Conservation (phyloP, 768 basidiomycete species). For the Lactarius hengduanensis region DNA sequence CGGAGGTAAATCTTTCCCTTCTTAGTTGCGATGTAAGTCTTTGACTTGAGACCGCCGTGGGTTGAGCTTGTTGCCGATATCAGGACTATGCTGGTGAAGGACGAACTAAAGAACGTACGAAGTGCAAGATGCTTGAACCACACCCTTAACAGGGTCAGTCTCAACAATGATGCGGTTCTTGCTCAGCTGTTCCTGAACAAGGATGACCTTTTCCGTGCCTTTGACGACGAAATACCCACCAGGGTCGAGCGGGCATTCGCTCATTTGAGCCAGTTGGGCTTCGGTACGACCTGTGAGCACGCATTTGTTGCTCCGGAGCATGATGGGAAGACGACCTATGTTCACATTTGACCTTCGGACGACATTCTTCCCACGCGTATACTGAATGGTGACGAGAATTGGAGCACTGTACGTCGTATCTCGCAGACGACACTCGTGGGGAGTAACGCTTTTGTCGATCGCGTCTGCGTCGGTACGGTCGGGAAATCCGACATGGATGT, state of each 20-base stretch:
- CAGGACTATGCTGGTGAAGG: slow-evolving; percentile 16
- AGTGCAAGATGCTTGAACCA: slow-evolving; percentile 93
- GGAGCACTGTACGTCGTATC: slow-evolving; percentile 95
- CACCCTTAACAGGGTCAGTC: slow-evolving; percentile 83
- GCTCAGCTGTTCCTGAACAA: slow-evolving; percentile 97
- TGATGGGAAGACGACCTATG: slow-evolving; percentile 92
- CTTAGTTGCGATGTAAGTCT: slow-evolving; percentile 96
- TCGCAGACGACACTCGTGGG: slow-evolving; percentile 94
- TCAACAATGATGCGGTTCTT: slow-evolving; percentile 99
- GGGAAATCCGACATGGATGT: slow-evolving; percentile 92
- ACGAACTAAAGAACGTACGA: slow-evolving; percentile 57
- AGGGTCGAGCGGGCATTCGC: slow-evolving; percentile 96
- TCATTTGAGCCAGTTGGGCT: slow-evolving; percentile 87
- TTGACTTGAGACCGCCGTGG: slow-evolving; percentile 87
- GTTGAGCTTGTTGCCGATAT: slow-evolving; percentile 53
- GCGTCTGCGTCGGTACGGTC: slow-evolving; percentile 82
- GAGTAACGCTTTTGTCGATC: slow-evolving; percentile 81
- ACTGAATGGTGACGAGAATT: slow-evolving; percentile 91
- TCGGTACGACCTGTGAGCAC: slow-evolving; percentile 76
- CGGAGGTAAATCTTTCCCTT: slow-evolving; percentile 93
- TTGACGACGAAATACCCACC: slow-evolving; percentile 99
- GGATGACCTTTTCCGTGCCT: slow-evolving; percentile 98
- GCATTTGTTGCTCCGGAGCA: slow-evolving; percentile 95
- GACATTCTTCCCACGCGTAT: slow-evolving; percentile 87
- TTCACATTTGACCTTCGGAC: slow-evolving; percentile 79